Evolutionary conservation across 2,329 filamentous ascomycete species (phyloP), one percentile per base, ranked within the genome.

Genomic region (Elsinoe necatrix): DNA sequence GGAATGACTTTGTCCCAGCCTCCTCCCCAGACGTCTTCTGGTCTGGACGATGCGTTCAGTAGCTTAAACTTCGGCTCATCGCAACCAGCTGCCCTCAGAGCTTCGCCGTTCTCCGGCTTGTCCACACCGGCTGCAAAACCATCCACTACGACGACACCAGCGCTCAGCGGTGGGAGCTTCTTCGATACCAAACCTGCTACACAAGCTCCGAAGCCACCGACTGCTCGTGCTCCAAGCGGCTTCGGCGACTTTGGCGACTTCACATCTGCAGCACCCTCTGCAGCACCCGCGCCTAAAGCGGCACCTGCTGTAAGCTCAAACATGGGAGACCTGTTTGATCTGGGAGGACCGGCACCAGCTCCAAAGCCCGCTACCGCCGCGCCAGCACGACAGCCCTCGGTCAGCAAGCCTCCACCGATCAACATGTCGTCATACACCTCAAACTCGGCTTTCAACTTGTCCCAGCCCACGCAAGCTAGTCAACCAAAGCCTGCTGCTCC

Each of bases 371-470:
- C 69, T 31, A 67, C 75, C 45, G 68, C 73, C 37, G 34, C 34
- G 34, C 59, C 72, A 62, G 63, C 71, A 2, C 63, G 66, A 31
- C 65, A 69, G 6, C 60, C 71, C 23, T 42, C 59, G 7, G 27
- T 64, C 65, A 37, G 62, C 66, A 41, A 66, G 41, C 66, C 67
- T 16, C 67, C 70, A 11, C 63, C 68, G 3, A 62, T 70, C n/a
- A 60, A 66, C 37, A 69, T 69, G 9, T 66, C 67, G 21, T 65
- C 65, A 29, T 65, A 67, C 51, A 71, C 74, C 18, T 68, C 79
- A 25, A 79, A 72, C 66, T 93, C 88, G 2, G 85, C 89, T 4
- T 96, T 96, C 73, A 95, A 95, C 67, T 81, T 95, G 6, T 89
- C 87, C 1, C 66, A 73, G 61, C 66, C 78, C 68, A 67, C 76